Percentiles rank a stretch among this genome's conserved stretches.
phyloP scores from a whole-genome alignment of 495 filamentous ascomycete species.

The Penicillium dipodomyicola region DNA sequence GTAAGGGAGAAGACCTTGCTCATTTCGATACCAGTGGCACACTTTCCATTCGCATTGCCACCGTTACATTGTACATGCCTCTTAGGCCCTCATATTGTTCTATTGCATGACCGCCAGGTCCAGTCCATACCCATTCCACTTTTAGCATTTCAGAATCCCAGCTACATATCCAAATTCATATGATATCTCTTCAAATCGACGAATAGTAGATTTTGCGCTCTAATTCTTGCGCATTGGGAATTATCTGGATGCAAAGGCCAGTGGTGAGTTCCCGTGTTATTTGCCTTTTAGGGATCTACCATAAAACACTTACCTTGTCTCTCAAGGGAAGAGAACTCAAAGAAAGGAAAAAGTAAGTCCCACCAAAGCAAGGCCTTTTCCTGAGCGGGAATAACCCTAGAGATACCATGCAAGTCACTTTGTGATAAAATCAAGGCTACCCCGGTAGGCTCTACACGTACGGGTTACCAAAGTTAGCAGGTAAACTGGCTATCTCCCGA shows the following conservation, averaged over 20 bases:
- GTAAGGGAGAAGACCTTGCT: not conserved
- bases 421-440: not conserved
- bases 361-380: not conserved
- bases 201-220: not conserved
- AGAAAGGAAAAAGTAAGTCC: not conserved
- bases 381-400: not conserved
- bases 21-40: not conserved
- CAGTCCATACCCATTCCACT: not conserved
- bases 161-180: conserved; percentile 21
- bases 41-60: not conserved
- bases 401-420: not conserved
- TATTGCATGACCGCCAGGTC: conserved; percentile 4
- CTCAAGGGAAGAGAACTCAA: not conserved
- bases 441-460: not conserved
- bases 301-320: not conserved
- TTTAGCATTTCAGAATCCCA: conserved; percentile 2
- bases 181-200: not conserved
- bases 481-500: not conserved
- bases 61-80: not conserved
- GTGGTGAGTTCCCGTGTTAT: not conserved
- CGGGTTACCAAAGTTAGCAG: not conserved
- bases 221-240: not conserved
- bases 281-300: too few species aligned
- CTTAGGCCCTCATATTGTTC: not conserved
- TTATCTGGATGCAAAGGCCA: not conserved